phyloP scores from a whole-genome alignment of 345 rosid genomes.

The Bruguiera parviflora region DNA sequence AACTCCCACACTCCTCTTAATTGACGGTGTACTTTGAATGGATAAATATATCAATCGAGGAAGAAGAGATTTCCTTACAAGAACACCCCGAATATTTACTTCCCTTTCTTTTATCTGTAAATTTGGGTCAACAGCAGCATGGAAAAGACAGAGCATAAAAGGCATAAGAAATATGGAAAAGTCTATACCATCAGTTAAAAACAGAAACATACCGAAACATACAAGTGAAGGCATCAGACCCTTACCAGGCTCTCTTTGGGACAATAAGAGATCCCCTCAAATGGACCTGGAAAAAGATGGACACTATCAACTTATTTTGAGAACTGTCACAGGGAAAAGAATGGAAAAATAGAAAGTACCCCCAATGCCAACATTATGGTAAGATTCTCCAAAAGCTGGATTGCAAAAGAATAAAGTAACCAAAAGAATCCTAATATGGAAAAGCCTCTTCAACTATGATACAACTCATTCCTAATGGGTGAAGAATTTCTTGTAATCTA shows the following conservation, averaged over 20 bases:
- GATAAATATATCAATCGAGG: slow-evolving; percentile 86
- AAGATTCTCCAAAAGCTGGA: too few species aligned
- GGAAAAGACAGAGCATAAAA: neutral
- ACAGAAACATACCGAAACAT: slow-evolving; percentile 11
- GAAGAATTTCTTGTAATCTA: too few species aligned
- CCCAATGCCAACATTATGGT: neutral
- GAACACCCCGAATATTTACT: slow-evolving; percentile 40
- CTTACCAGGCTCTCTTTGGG: slow-evolving; percentile 65
- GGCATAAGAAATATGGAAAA: slow-evolving; percentile 5
- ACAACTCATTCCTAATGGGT: too few species aligned
- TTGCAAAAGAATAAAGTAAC: too few species aligned
- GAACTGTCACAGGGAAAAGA: slow-evolving; percentile 9
- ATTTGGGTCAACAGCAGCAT: slow-evolving; percentile 15
- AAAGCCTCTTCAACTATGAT: too few species aligned
- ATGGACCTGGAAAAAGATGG: slow-evolving; percentile 59
- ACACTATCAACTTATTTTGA: neutral
- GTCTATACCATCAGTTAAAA: neutral
- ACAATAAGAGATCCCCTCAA: slow-evolving; percentile 66
- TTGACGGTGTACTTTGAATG: slow-evolving; percentile 57
- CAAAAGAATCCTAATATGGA: too few species aligned
- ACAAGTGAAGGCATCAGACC: slow-evolving; percentile 9
- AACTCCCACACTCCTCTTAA: slow-evolving; percentile 52
- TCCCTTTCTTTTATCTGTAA: slow-evolving; percentile 64
- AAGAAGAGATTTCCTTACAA: slow-evolving; percentile 74
- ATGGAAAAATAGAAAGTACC: neutral